These are phyloP conservation scores for Pseudopithomyces maydicus DNA, from an alignment of 2,329 filamentous ascomycete species.

Conservation along the genomic window DNA sequence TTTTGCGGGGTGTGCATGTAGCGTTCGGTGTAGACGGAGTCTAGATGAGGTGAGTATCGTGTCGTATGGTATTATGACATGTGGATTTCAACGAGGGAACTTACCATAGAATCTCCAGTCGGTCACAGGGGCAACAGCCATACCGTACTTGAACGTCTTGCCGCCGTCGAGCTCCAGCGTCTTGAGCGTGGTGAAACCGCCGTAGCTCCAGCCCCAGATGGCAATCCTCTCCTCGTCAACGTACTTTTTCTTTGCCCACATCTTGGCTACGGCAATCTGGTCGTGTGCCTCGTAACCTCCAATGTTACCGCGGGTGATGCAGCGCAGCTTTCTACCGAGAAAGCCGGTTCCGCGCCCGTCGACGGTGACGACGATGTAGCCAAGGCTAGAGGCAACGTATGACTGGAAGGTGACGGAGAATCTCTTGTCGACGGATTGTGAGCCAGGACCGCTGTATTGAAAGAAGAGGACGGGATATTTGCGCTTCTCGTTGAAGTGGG, in stretches of 20 bases:
- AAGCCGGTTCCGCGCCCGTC: conserved; percentile 93
- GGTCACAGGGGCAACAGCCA: conserved; percentile 98
- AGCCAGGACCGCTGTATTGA: conserved; percentile 93
- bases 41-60: conserved; percentile 47
- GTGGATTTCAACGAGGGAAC: background rate
- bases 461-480: conserved; percentile 94
- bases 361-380: conserved; percentile 93
- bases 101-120: conserved; percentile 90
- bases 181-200: conserved; percentile 94
- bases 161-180: conserved; percentile 91
- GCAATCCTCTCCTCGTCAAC: conserved; percentile 82
- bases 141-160: conserved; percentile 90
- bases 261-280: conserved; percentile 87
- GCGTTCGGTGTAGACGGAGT: conserved; percentile 90
- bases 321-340: conserved; percentile 82
- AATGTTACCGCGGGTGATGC: conserved; percentile 80
- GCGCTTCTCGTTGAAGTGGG: conserved; percentile 82
- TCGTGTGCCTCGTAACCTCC: conserved; percentile 85
- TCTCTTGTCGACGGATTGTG: conserved; percentile 79
- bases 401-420: conserved; percentile 90
- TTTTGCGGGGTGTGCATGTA: conserved; percentile 95
- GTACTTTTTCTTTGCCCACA: conserved; percentile 81
- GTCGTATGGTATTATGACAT: too few relatives aligned
- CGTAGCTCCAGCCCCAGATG: conserved; percentile 99
- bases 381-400: conserved; percentile 82